A percentile compares a stretch with the other conserved stretches of the same genome.
Evolutionary conservation across 2,329 filamentous ascomycete genomes (phyloP).

Genomic region (Gyromitra esculenta): DNA sequence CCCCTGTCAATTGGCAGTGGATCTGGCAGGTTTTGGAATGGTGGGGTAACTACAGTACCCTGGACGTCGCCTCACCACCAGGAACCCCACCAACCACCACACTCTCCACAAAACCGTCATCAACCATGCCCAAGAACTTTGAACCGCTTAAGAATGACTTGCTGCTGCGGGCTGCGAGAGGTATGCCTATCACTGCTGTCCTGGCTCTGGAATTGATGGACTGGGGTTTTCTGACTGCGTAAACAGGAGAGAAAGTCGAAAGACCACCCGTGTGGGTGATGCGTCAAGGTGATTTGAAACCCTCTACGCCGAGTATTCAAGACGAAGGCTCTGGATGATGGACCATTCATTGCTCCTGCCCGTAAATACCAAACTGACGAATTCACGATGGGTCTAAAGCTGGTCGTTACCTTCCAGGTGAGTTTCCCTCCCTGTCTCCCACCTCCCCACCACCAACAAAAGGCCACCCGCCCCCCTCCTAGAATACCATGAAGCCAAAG

Average conservation of each 20-base stretch:
- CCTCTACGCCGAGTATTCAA: slow-evolving; percentile 20
- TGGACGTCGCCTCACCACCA: slow-evolving; percentile 6
- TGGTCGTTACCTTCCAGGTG: slow-evolving; percentile 81
- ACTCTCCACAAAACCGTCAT: slow-evolving; percentile 2
- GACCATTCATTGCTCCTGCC: slow-evolving; percentile 10
- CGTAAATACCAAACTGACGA: slow-evolving; percentile 20
- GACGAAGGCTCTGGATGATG: slow-evolving; percentile 18
- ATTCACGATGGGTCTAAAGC: slow-evolving; percentile 66
- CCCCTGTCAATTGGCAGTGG: too few relatives aligned
- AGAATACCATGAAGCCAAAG: slow-evolving; percentile 97
- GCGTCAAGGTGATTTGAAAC: slow-evolving; percentile 79
- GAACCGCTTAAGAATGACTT: slow-evolving; percentile 91
- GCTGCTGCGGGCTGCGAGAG: slow-evolving; percentile 86
- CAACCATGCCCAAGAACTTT: slow-evolving; percentile 58
- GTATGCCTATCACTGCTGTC: slow-evolving; percentile 63
- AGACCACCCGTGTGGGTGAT: slow-evolving; percentile 98
- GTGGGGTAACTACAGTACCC: slow-evolving; percentile 14
- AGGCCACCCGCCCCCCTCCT: slow-evolving; percentile 59
- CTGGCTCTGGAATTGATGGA: slow-evolving; percentile 17
- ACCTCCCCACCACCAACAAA: slow-evolving; percentile 68
- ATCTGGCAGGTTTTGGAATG: slow-evolving; percentile 18
- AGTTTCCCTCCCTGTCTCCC: slow-evolving; percentile 12
- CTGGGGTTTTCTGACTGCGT: slow-evolving; percentile 38
- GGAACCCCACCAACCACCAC: slow-evolving; percentile 17
- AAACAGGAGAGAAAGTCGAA: slow-evolving; percentile 84